Percentiles rank a stretch among this genome's conserved stretches.
Conservation (phyloP, 2,329 filamentous ascomycete genomes). For the Pestalotiopsis sp. region DNA sequence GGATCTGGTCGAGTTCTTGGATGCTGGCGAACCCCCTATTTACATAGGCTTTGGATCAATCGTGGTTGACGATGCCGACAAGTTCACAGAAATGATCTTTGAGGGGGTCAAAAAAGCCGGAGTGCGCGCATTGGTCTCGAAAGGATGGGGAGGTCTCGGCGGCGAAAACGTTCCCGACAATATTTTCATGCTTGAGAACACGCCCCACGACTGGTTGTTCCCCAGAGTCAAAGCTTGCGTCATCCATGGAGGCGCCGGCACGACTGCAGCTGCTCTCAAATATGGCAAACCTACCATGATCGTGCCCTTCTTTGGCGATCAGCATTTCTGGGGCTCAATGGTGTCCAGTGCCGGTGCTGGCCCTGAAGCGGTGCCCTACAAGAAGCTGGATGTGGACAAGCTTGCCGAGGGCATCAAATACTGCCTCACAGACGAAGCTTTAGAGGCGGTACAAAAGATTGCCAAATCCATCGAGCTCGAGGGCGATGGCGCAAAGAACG, state of each 20-base stretch:
- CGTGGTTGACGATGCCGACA: slow-evolving; percentile 71
- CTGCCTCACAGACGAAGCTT: slow-evolving; percentile 64
- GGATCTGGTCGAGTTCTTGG: slow-evolving; percentile 58
- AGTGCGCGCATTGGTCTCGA: slow-evolving; percentile 72
- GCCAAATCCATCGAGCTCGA: slow-evolving; percentile 62
- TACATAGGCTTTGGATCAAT: slow-evolving; percentile 81
- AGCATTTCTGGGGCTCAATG: slow-evolving; percentile 78
- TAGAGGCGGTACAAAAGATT: slow-evolving; percentile 58
- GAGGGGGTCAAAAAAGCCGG: slow-evolving; percentile 67
- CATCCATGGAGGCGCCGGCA: slow-evolving; percentile 79
- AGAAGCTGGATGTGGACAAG: slow-evolving; percentile 63
- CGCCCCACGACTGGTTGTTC: slow-evolving; percentile 78
- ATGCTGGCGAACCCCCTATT: slow-evolving; percentile 59
- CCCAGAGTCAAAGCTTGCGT: slow-evolving; percentile 67
- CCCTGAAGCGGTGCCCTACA: slow-evolving; percentile 69
- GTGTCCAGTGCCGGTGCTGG: slow-evolving; percentile 66
- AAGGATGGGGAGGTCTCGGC: slow-evolving; percentile 76
- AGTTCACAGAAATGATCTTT: slow-evolving; percentile 72
- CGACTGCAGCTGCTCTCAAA: slow-evolving; percentile 74
- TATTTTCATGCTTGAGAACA: slow-evolving; percentile 74
- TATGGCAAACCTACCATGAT: slow-evolving; percentile 74
- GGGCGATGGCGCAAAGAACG: slow-evolving; percentile 71
- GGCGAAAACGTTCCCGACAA: slow-evolving; percentile 61
- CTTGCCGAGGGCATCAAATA: slow-evolving; percentile 72
- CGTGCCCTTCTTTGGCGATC: slow-evolving; percentile 80